phyloP scores from a whole-genome alignment of 352 stramenopile species.

The Blastocystis sp. region DNA sequence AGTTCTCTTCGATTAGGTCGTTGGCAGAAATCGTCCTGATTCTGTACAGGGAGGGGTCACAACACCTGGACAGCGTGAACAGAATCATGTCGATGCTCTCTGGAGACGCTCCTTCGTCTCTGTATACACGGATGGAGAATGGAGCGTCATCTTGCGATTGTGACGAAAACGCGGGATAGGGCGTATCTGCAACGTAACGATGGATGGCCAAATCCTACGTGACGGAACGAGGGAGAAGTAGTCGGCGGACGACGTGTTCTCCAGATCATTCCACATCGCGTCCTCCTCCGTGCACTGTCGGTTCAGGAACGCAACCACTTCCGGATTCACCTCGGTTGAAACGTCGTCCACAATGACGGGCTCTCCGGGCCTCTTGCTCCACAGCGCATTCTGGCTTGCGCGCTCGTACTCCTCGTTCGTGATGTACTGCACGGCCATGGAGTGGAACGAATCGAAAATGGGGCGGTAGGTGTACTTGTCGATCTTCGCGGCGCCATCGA shows the following conservation, averaged over 20 bases:
- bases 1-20: not conserved
- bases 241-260: not conserved
- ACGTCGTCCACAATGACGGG: not conserved
- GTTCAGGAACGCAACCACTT: not conserved
- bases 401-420: not conserved
- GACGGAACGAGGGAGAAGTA: not conserved
- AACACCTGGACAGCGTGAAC: not conserved
- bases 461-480: not conserved
- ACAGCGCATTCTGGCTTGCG: not conserved
- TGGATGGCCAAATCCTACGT: not conserved
- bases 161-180: not conserved
- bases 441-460: constrained; percentile 24
- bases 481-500: not conserved
- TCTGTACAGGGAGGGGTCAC: not conserved
- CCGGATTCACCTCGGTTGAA: not conserved
- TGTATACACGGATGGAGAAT: not conserved
- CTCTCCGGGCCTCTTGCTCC: not conserved
- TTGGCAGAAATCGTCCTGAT: not conserved
- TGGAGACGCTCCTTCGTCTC: not conserved
- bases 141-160: not conserved
- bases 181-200: not conserved
- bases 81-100: constrained; percentile 4
- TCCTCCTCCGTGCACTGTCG: not conserved
- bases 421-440: not conserved
- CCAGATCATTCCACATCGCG: not conserved